Percentiles rank a stretch among this genome's conserved stretches.
phyloP scores from a whole-genome alignment of 176 grass and related monocot genomes.

The Oryza coarctata region DNA sequence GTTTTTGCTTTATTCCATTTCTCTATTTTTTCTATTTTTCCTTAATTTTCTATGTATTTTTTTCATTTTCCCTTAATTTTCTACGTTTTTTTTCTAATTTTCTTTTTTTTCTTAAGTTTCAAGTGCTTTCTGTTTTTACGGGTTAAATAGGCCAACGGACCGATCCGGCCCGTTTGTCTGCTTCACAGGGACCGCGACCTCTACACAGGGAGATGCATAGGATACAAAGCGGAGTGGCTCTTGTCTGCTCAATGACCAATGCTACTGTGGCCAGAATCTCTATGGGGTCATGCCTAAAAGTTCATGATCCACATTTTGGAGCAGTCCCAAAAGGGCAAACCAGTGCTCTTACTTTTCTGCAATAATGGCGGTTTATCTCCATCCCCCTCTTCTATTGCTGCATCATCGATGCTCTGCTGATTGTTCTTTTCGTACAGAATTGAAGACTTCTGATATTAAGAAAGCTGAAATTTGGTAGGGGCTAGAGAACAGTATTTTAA shows the following conservation, averaged over 20 bases:
- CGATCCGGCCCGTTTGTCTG: too few relatives aligned
- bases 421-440: background rate
- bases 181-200: too few relatives aligned
- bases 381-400: background rate
- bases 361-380: background rate
- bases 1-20: too few relatives aligned
- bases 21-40: too few relatives aligned
- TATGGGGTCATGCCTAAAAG: background rate
- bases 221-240: background rate
- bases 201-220: too few relatives aligned
- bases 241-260: background rate
- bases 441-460: too few relatives aligned
- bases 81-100: too few relatives aligned
- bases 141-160: too few relatives aligned
- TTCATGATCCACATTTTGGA: slow-evolving; percentile 14
- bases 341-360: background rate
- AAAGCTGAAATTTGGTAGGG: background rate
- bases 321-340: background rate
- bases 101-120: too few relatives aligned
- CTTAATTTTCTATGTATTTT: too few relatives aligned
- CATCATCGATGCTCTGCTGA: background rate
- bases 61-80: too few relatives aligned
- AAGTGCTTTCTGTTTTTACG: too few relatives aligned
- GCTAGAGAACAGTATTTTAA: background rate
- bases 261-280: slow-evolving; percentile 8